Evolutionary conservation across 2,329 filamentous ascomycete genomes (phyloP).

Genomic region (Botrytis byssoidea): DNA sequence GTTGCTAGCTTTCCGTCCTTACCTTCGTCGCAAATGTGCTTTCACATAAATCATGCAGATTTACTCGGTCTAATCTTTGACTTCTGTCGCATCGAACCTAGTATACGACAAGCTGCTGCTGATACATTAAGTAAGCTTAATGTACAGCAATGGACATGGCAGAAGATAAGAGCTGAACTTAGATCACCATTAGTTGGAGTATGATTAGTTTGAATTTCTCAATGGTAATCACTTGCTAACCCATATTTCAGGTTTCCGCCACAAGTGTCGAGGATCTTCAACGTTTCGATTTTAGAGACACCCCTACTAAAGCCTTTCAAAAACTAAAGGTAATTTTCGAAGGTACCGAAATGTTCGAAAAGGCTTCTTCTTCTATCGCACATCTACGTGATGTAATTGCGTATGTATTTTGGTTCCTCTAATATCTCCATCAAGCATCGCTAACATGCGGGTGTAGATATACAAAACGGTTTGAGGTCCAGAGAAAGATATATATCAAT

Average conservation of each 20-base stretch:
- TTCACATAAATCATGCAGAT: slow-evolving; percentile 86
- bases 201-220: neutral
- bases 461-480: slow-evolving; percentile 70
- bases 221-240: neutral
- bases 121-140: slow-evolving; percentile 86
- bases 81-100: slow-evolving; percentile 73
- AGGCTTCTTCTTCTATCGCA: slow-evolving; percentile 71
- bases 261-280: slow-evolving; percentile 89
- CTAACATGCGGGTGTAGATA: slow-evolving; percentile 46
- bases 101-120: slow-evolving; percentile 69
- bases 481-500: slow-evolving; percentile 76
- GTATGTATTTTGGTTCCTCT: neutral
- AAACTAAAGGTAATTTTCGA: slow-evolving; percentile 60
- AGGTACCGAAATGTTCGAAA: slow-evolving; percentile 66
- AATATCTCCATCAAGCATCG: neutral
- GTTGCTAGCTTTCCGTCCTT: slow-evolving; percentile 76
- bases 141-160: slow-evolving; percentile 75
- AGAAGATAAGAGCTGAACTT: slow-evolving; percentile 78
- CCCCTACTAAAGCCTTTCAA: slow-evolving; percentile 55
- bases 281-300: slow-evolving; percentile 82
- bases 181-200: slow-evolving; percentile 78
- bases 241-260: slow-evolving; percentile 50
- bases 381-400: slow-evolving; percentile 77
- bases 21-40: slow-evolving; percentile 72
- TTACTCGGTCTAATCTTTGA: slow-evolving; percentile 87